Evolutionary conservation across 2,329 filamentous ascomycete species (phyloP), one percentile per base, ranked within the genome.

Genomic region (Fusarium sp.): DNA sequence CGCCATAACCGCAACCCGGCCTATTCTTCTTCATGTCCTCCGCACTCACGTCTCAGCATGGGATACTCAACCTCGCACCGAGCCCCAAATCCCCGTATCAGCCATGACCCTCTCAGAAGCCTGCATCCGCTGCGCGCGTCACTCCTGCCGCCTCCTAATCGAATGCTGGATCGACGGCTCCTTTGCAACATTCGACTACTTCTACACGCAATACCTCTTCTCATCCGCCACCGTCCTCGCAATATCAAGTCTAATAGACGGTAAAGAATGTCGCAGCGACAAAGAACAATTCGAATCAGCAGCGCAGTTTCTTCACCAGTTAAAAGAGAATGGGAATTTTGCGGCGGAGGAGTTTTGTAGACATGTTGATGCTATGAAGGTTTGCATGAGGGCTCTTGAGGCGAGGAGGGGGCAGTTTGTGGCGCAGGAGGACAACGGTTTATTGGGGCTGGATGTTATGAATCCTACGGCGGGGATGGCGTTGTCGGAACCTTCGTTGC

Each of bases 101-200:
- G 82, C 81, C 4, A 71, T 79, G 45, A 81, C 83, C 0, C 69
- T 85, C 3, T 80, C 83, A 0, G 83, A 84, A 54, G 82, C 84
- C 0, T 86, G 84, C 56, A 79, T 85, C 0, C 79, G 81, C 18
- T 84, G 83, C 30, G 83, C 84, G 1, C 79, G 82, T 0, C 82
- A 86, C 37, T 85, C 84, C 0, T 80, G 80, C 46, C 78, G 79
- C 0, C 74, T 86, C 0, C 74, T 86, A 0, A 82, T 80, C 5
- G 79, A 84, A 9, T 80, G 79, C 15, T 86, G 84, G 85, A 81
- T 85, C 4, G 80, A 84, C 35, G 85, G 85, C 0, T 81, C 83
- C 0, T 85, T 85, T 58, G 76, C 80, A 1, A 85, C 81, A 0
- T 85, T 86, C 48, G 84, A 85, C 63, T 85, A 84, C 73, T 83